Percentiles rank a stretch among this genome's conserved stretches.
These are phyloP conservation scores for Ganoderma multipileum DNA, from an alignment of 1,284 basidiomycete genomes.

Conservation along the genomic window DNA sequence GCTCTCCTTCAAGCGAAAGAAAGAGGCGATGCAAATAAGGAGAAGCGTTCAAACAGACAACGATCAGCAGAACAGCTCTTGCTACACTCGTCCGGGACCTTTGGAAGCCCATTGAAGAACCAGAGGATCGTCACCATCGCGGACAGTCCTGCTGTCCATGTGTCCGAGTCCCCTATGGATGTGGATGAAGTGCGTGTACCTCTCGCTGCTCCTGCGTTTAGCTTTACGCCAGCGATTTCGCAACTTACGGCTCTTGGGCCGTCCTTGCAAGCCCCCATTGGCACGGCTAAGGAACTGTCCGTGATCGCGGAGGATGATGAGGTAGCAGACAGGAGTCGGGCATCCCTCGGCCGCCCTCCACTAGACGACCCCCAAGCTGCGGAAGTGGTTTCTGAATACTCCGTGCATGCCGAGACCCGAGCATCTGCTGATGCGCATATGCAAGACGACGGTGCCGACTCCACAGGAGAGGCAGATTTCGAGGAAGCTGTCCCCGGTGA, in stretches of 20 bases:
- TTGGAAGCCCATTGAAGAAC: constrained; percentile 16
- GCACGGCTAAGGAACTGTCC: constrained; percentile 54
- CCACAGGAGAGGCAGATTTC: constrained; percentile 8
- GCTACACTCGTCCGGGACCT: constrained; percentile 8
- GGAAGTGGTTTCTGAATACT: neutral
- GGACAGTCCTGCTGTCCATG: constrained; percentile 28
- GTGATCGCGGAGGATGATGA: constrained; percentile 79
- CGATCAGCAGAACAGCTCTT: constrained; percentile 1
- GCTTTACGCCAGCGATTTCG: neutral
- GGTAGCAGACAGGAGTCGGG: constrained; percentile 40
- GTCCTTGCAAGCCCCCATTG: constrained; percentile 13
- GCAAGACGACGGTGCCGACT: constrained; percentile 7
- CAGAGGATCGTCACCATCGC: constrained; percentile 31
- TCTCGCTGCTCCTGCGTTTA: constrained; percentile 16
- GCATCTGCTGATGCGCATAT: constrained; percentile 4
- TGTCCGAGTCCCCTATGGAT: constrained; percentile 16
- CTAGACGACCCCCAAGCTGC: neutral
- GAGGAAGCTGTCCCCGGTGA: constrained; percentile 23
- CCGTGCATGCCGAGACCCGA: neutral
- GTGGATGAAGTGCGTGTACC: constrained; percentile 22
- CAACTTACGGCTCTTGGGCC: neutral
- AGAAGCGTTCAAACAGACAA: constrained; percentile 6
- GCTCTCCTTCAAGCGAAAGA: constrained; percentile 50
- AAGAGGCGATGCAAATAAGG: constrained; percentile 5
- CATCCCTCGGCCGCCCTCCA: constrained; percentile 16